A percentile compares a stretch with the other conserved stretches of the same genome.
These are phyloP conservation scores for Colletotrichum agaves DNA, from an alignment of 2,329 filamentous ascomycete genomes.

Conservation along the genomic window DNA sequence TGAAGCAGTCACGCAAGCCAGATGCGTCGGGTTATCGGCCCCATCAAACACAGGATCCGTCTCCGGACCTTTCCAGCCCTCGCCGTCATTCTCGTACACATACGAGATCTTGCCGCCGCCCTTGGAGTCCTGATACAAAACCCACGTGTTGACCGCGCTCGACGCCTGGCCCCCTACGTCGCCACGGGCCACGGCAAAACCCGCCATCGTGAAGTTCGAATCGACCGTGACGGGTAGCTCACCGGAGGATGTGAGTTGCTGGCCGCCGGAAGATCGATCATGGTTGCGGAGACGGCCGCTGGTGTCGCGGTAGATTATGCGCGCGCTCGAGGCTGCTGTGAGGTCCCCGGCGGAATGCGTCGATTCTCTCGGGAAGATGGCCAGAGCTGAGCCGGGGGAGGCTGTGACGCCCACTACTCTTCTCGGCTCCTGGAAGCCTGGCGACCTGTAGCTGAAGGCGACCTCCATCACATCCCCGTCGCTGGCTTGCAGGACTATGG, in stretches of 20 bases:
- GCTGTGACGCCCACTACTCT: constrained; percentile 1
- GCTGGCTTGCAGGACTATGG: constrained; percentile 14
- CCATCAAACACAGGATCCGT: constrained; percentile 29
- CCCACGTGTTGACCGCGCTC: constrained; percentile 39
- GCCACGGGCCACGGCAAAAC: constrained; percentile 36
- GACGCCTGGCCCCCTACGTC: constrained; percentile 16
- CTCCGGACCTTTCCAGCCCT: constrained; percentile 36
- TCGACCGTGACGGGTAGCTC: constrained; percentile 31
- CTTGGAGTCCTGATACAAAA: constrained; percentile 41
- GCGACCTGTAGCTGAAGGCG: constrained; percentile 12
- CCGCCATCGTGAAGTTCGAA: constrained; percentile 39
- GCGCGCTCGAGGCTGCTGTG: constrained; percentile 7
- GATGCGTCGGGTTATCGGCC: constrained; percentile 28
- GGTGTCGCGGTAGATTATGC: constrained; percentile 28
- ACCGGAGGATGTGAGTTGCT: constrained; percentile 8
- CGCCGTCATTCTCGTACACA: constrained; percentile 37
- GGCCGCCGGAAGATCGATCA: constrained; percentile 26
- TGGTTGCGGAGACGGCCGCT: constrained; percentile 15
- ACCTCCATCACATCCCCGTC: constrained; percentile 17
- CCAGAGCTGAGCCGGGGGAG: constrained; percentile 20
- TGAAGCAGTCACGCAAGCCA: constrained; percentile 34
- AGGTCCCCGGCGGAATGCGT: constrained; percentile 17
- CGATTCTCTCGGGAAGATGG: constrained; percentile 18
- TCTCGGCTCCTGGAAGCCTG: constrained; percentile 13
- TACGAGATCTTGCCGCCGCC: constrained; percentile 37